A percentile compares a stretch with the other conserved stretches of the same genome.
Conservation (phyloP, 1,284 basidiomycete species). For the Ganoderma multipileum region DNA sequence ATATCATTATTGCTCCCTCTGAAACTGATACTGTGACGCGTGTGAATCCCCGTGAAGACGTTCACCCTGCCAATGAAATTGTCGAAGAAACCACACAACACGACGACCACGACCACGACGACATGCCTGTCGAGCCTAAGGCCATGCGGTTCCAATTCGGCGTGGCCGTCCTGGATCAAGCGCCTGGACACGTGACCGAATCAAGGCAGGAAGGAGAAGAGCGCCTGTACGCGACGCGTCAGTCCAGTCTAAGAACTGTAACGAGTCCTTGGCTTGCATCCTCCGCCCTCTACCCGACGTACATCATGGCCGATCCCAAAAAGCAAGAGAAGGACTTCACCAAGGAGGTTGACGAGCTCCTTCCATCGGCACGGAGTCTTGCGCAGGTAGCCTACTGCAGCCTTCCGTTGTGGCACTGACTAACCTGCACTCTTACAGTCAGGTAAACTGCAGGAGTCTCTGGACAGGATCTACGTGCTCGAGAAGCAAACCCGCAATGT, state of each 20-base stretch:
- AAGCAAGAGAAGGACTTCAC: constrained; percentile 84
- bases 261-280: constrained; percentile 40
- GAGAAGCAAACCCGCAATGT: constrained; percentile 99
- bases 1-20: constrained; percentile 28
- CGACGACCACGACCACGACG: neutral
- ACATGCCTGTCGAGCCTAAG: neutral
- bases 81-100: neutral
- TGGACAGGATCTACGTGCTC: constrained; percentile 89
- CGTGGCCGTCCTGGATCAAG: constrained; percentile 11
- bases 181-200: constrained; percentile 33
- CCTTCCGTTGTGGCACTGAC: constrained; percentile 20
- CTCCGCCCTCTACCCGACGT: constrained; percentile 26
- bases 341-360: constrained; percentile 67
- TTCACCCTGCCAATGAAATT: neutral
- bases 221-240: constrained; percentile 68
- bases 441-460: constrained; percentile 82
- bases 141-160: constrained; percentile 26
- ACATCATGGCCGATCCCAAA: constrained; percentile 75
- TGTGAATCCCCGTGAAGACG: constrained; percentile 9
- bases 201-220: constrained; percentile 29
- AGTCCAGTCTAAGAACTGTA: constrained; percentile 48
- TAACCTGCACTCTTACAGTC: constrained; percentile 48
- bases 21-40: constrained; percentile 15
- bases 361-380: constrained; percentile 61
- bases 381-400: constrained; percentile 53